These are phyloP conservation scores for Sphaceloma murrayae DNA, from an alignment of 2,329 filamentous ascomycete genomes.

Conservation along the genomic window DNA sequence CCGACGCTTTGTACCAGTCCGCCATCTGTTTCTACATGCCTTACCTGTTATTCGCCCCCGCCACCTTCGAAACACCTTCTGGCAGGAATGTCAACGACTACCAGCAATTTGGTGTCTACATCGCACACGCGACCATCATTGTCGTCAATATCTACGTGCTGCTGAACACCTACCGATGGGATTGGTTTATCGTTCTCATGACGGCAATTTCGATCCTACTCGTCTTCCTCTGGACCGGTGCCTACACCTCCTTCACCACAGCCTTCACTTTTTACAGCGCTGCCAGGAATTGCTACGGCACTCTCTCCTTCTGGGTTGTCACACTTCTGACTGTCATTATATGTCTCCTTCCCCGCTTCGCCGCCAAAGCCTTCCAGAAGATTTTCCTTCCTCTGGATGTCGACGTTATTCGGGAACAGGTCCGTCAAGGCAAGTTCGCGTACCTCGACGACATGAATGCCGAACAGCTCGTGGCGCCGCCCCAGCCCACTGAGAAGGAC, in stretches of 20 bases:
- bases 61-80: constrained; percentile 58
- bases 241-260: constrained; percentile 58
- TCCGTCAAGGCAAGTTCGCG: constrained; percentile 71
- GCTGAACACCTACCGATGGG: constrained; percentile 95
- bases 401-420: constrained; percentile 91
- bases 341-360: constrained; percentile 79
- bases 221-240: constrained; percentile 91
- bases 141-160: constrained; percentile 91
- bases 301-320: constrained; percentile 79
- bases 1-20: constrained; percentile 90
- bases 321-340: constrained; percentile 69
- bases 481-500: constrained; percentile 38
- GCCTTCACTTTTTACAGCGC: constrained; percentile 64
- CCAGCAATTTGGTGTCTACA: constrained; percentile 74
- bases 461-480: constrained; percentile 26
- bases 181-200: constrained; percentile 86
- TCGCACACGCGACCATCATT: constrained; percentile 73
- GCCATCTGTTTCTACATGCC: constrained; percentile 88
- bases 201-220: constrained; percentile 73
- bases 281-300: constrained; percentile 66
- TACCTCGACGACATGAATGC: constrained; percentile 53
- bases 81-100: constrained; percentile 72
- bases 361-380: constrained; percentile 80
- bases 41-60: constrained; percentile 65
- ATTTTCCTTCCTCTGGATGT: constrained; percentile 86